Evolutionary conservation across 495 filamentous ascomycete genomes (phyloP), one percentile per base, ranked within the genome.

Genomic region (Neurospora cerealis): DNA sequence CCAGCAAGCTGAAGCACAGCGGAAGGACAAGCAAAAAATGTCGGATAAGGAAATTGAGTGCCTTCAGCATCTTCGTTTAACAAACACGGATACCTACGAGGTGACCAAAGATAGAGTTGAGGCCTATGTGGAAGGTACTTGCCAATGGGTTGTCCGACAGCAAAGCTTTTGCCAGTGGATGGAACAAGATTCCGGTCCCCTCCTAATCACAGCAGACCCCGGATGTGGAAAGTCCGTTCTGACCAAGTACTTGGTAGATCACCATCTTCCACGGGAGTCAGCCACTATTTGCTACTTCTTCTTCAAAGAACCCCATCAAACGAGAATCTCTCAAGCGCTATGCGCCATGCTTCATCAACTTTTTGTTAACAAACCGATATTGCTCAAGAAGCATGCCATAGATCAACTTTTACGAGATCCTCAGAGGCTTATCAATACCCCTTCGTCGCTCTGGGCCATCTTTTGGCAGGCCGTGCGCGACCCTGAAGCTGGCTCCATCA

Each of bases 171-270:
- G 70, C 37, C 70, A 69, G 2, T 87, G 85, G 85, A 34, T 74
- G 32, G 40, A 75, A 9, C 77, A 74, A 73, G 34, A 13, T 13
- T 78, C 75, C 2, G 73, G 39, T n/a, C 70, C 76, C 1, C 81
- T 89, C 7, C 86, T 84, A 82, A 81, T 88, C 11, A 86, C 87
- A 15, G 87, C 87, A 36, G 83, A 88, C 70, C 87, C 87, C 7
- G 87, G 87, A 7, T 88, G 86, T 75, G 87, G 88, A 8, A 89
- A 89, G 75, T 87, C 87, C 5, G 87, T 87, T 8, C 72, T 88
- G 38, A 78, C 85, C 7, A 86, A 79, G 71, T 80, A 82, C 39
- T 75, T 89, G 2, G 72, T 86, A 4, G 83, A 89, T 69, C 38
- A 79, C 9, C 74, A 79, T 2, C 70, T 83, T 5, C 74, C 54